Evolutionary conservation across 129 eudicot species (phyloP).

Genomic region (Artemisia argyi): DNA sequence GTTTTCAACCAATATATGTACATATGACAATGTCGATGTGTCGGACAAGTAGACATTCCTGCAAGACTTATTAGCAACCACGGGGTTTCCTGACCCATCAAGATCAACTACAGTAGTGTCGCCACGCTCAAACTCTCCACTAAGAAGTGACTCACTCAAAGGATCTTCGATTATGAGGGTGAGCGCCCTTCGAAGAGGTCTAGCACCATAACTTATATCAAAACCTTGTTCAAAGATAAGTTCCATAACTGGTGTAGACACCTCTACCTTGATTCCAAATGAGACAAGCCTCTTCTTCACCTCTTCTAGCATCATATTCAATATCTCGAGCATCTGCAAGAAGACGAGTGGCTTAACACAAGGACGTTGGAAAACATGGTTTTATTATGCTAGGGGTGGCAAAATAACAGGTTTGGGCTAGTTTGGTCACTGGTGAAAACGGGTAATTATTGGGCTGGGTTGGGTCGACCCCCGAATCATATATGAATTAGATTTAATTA

Average conservation of each 20-base stretch:
- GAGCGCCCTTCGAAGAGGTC: too few species aligned
- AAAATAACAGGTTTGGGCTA: background rate
- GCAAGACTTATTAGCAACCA: conserved; percentile 51
- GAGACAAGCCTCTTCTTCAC: conserved; percentile 61
- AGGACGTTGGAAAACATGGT: background rate
- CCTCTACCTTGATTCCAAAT: too few species aligned
- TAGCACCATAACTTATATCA: too few species aligned
- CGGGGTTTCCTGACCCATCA: too few species aligned
- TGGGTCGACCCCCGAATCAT: background rate
- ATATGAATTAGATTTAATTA: too few species aligned
- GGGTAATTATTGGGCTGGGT: background rate
- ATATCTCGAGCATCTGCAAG: conserved; percentile 74
- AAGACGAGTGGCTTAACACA: background rate
- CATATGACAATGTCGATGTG: conserved; percentile 48
- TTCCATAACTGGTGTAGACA: too few species aligned
- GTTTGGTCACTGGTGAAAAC: background rate
- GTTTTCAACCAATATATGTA: conserved; percentile 19
- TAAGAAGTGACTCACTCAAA: too few species aligned
- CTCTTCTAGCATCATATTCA: conserved; percentile 72
- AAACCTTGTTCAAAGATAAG: too few species aligned
- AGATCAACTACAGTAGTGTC: too few species aligned
- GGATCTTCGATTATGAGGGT: too few species aligned
- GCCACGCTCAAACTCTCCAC: too few species aligned
- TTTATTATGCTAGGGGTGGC: background rate
- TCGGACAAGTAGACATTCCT: conserved; percentile 54